Evolutionary conservation across 2,329 filamentous ascomycete genomes (phyloP).

Genomic region (Alternaria postmessia): DNA sequence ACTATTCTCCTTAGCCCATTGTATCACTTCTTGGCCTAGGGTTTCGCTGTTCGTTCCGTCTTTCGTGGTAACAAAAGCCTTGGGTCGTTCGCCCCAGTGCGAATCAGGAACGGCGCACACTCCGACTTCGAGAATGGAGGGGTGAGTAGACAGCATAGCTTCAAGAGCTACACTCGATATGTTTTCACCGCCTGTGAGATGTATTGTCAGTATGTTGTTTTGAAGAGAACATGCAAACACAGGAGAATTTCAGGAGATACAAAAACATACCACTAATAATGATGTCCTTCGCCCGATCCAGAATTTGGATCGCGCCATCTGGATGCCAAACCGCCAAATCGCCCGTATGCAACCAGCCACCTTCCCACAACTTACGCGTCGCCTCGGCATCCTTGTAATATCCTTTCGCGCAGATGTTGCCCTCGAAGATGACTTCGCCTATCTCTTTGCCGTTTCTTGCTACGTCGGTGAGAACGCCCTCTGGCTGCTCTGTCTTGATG

Average conservation of each 20-base stretch:
- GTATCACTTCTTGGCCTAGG: slow-evolving; percentile 75
- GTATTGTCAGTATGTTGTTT: neutral
- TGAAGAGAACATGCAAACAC: neutral
- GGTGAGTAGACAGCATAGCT: slow-evolving; percentile 86
- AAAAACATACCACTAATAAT: slow-evolving; percentile 82
- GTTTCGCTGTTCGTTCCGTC: slow-evolving; percentile 59
- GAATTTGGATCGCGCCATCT: slow-evolving; percentile 89
- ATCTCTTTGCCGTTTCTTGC: slow-evolving; percentile 75
- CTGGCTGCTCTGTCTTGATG: slow-evolving; percentile 78
- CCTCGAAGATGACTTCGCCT: slow-evolving; percentile 84
- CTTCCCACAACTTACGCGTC: slow-evolving; percentile 84
- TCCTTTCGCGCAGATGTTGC: slow-evolving; percentile 90
- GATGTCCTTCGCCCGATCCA: slow-evolving; percentile 95
- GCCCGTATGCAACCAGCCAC: slow-evolving; percentile 86
- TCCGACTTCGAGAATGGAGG: slow-evolving; percentile 87
- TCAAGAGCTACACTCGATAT: slow-evolving; percentile 95
- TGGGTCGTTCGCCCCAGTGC: slow-evolving; percentile 96
- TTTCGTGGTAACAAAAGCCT: slow-evolving; percentile 88
- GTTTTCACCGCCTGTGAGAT: slow-evolving; percentile 81
- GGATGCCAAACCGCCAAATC: slow-evolving; percentile 93
- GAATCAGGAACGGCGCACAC: slow-evolving; percentile 87
- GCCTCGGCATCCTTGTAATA: slow-evolving; percentile 92
- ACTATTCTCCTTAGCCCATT: slow-evolving; percentile 84
- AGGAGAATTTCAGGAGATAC: neutral
- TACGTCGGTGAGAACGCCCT: slow-evolving; percentile 73